phyloP scores from a whole-genome alignment of 2,329 filamentous ascomycete species.

The Microdochium bolleyi region DNA sequence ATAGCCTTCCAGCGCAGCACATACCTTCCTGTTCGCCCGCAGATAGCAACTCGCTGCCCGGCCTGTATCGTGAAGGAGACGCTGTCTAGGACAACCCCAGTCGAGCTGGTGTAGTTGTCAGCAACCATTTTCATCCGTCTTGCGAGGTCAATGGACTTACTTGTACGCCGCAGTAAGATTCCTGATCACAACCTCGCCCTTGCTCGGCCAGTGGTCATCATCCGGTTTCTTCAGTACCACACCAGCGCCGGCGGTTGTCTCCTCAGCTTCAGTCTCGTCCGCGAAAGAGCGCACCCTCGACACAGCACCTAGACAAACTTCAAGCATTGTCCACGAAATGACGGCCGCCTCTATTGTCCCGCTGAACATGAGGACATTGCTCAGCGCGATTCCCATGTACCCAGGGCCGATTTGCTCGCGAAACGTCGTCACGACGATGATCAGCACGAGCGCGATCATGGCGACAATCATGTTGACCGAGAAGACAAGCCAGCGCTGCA shows the following conservation, averaged over 20 bases:
- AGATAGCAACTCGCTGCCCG: conserved; percentile 89
- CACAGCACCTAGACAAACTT: conserved; percentile 26
- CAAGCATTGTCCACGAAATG: conserved; percentile 25
- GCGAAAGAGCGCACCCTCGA: conserved; percentile 22
- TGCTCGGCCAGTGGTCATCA: not conserved
- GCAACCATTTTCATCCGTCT: not conserved
- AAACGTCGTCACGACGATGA: conserved; percentile 30
- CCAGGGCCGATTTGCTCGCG: conserved; percentile 14
- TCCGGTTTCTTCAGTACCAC: not conserved
- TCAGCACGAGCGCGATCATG: conserved; percentile 31
- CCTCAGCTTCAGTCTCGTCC: conserved; percentile 16
- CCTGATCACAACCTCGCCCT: not conserved
- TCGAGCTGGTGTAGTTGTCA: conserved; percentile 68
- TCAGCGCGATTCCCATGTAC: conserved; percentile 20
- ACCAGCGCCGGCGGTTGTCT: conserved; percentile 2
- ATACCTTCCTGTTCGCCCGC: conserved; percentile 70
- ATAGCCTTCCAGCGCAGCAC: too few species aligned
- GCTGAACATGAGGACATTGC: conserved; percentile 17
- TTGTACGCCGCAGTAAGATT: not conserved
- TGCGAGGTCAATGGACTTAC: conserved; percentile 80
- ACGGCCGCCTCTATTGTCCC: conserved; percentile 21
- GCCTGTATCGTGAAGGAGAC: conserved; percentile 81
- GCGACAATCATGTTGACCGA: conserved; percentile 38
- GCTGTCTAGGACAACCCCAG: conserved; percentile 77
- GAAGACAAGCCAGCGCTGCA: conserved; percentile 40